Evolutionary conservation across 495 filamentous ascomycete species (phyloP).

Genomic region (Penicillium lividum): DNA sequence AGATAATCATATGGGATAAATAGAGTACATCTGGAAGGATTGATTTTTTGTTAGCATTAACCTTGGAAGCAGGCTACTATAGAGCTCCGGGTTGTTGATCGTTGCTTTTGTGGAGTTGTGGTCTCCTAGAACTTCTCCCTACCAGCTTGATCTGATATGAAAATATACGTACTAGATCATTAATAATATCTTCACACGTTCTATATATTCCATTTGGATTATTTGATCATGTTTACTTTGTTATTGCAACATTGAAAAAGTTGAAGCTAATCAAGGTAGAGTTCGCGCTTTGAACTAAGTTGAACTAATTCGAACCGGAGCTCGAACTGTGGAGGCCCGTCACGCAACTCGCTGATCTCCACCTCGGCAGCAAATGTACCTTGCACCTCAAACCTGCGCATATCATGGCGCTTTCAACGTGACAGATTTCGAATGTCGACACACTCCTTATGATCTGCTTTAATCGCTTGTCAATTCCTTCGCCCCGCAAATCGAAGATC

Average conservation of each 20-base stretch:
- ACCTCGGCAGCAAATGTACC: constrained; percentile 19
- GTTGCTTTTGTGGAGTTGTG: neutral
- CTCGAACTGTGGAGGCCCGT: constrained; percentile 18
- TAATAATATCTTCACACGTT: neutral
- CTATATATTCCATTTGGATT: neutral
- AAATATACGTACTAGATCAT: neutral
- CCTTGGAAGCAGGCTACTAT: neutral
- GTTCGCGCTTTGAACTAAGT: neutral
- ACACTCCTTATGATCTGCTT: constrained; percentile 10
- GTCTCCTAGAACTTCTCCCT: neutral
- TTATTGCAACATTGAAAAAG: neutral
- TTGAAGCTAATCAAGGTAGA: neutral
- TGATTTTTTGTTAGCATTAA: too few species aligned
- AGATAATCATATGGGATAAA: too few species aligned
- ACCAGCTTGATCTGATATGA: neutral
- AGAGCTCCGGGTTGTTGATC: neutral
- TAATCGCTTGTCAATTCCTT: constrained; percentile 12
- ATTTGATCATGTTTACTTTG: neutral
- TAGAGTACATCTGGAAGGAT: too few species aligned
- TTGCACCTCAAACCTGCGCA: constrained; percentile 11
- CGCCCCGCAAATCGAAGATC: constrained; percentile 11
- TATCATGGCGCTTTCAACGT: constrained; percentile 27
- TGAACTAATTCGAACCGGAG: constrained; percentile 3
- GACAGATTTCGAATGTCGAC: constrained; percentile 33
- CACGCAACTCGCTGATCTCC: constrained; percentile 13